These are phyloP conservation scores for Paecilomyces fulvus DNA, from an alignment of 2,329 filamentous ascomycete species.

Conservation along the genomic window DNA sequence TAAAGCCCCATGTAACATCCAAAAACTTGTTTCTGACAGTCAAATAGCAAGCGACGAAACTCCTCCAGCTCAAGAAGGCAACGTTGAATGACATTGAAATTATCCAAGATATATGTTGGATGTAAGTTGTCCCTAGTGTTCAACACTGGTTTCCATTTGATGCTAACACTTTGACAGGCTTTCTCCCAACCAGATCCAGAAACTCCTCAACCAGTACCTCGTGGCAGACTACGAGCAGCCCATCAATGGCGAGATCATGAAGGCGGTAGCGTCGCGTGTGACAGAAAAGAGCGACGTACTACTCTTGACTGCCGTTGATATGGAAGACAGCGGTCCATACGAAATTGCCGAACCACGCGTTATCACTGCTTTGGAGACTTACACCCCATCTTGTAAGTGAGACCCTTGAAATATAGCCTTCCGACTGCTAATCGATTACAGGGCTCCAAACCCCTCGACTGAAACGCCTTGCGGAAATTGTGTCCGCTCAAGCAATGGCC, in stretches of 20 bases:
- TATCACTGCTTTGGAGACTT: conserved; percentile 94
- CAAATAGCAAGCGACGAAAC: conserved; percentile 83
- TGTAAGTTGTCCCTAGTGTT: conserved; percentile 53
- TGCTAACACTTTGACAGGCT: conserved; percentile 49
- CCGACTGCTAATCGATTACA: conserved; percentile 34
- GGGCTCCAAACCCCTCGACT: conserved; percentile 93
- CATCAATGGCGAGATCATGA: conserved; percentile 99
- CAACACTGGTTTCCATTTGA: background rate
- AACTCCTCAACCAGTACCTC: conserved; percentile 95
- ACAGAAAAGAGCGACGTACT: conserved; percentile 98
- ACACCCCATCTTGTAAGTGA: conserved; percentile 87
- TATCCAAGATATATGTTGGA: conserved; percentile 99
- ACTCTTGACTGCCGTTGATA: conserved; percentile 87
- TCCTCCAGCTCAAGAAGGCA: conserved; percentile 96
- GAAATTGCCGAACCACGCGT: conserved; percentile 95
- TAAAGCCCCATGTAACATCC: background rate
- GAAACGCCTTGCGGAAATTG: conserved; percentile 96
- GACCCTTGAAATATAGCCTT: background rate
- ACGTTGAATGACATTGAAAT: conserved; percentile 99
- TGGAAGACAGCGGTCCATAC: conserved; percentile 97
- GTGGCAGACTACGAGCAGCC: conserved; percentile 98
- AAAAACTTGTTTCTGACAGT: conserved; percentile 7
- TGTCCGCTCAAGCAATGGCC: conserved; percentile 89
- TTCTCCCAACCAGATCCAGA: conserved; percentile 97
- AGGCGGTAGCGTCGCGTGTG: conserved; percentile 91